Conservation (phyloP, 768 basidiomycete genomes). For the Serendipita sp. region DNA sequence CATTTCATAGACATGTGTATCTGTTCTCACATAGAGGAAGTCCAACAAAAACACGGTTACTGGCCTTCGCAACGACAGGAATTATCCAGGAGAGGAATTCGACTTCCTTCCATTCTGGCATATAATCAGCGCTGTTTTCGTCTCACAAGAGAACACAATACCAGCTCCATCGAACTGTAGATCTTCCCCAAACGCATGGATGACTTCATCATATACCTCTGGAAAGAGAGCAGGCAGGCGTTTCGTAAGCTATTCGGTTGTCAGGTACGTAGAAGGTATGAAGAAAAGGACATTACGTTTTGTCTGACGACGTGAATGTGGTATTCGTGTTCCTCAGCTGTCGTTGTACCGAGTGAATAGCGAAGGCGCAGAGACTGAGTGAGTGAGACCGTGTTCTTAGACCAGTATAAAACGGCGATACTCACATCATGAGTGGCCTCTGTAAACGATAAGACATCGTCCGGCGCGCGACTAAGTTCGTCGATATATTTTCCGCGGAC, state of each 20-base stretch:
- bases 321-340: not conserved
- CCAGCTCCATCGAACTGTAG: not conserved
- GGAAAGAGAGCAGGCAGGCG: conserved; percentile 2
- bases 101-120: conserved; percentile 21
- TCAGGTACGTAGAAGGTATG: not conserved
- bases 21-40: conserved; percentile 26
- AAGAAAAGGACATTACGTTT: not conserved
- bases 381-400: not conserved
- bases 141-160: not conserved
- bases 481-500: conserved; percentile 10
- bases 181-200: not conserved
- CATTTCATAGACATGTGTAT: not conserved
- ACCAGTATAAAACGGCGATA: not conserved
- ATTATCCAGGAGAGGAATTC: conserved; percentile 16
- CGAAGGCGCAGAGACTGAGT: not conserved
- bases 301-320: not conserved
- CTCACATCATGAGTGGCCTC: not conserved
- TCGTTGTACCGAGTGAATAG: not conserved
- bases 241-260: not conserved
- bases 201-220: conserved; percentile 9
- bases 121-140: not conserved
- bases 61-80: conserved; percentile 25
- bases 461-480: conserved; percentile 14
- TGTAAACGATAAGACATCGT: conserved; percentile 12
- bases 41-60: conserved; percentile 34